phyloP scores from a whole-genome alignment of 495 filamentous ascomycete species.

The Hypomontagnella submonticulosa region DNA sequence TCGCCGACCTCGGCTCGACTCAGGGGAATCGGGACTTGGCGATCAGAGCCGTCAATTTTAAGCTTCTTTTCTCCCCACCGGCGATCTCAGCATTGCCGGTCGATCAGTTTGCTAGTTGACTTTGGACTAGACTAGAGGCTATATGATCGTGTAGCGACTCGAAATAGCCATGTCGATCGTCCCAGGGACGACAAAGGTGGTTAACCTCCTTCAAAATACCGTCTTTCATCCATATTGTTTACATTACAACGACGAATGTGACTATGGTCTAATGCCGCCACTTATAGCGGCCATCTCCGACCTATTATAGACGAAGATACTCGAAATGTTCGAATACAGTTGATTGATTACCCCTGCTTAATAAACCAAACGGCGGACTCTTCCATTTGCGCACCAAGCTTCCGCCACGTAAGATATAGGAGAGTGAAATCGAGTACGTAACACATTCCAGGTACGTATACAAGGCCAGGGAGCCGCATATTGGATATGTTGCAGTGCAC shows the following conservation, averaged over 20 bases:
- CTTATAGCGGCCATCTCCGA: conserved; percentile 26
- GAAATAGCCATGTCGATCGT: background rate
- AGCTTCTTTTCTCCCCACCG: conserved; percentile 29
- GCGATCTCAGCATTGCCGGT: conserved; percentile 14
- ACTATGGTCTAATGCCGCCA: conserved; percentile 27
- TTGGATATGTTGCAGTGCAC: conserved; percentile 15
- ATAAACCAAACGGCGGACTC: conserved; percentile 12
- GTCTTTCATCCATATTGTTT: conserved; percentile 31
- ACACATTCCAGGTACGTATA: conserved; percentile 12
- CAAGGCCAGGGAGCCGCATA: conserved; percentile 34
- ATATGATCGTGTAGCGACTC: background rate
- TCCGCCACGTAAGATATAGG: background rate
- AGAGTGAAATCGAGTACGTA: conserved; percentile 20
- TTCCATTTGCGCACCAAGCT: conserved; percentile 4
- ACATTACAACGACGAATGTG: conserved; percentile 6
- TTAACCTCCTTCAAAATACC: conserved; percentile 1
- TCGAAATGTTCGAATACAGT: conserved; percentile 2
- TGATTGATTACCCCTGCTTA: background rate
- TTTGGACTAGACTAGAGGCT: background rate
- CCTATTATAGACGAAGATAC: background rate
- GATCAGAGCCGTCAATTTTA: conserved; percentile 37
- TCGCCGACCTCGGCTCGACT: background rate
- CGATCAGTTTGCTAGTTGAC: conserved; percentile 15
- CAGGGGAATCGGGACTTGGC: conserved; percentile 22
- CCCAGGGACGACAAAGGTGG: background rate